Evolutionary conservation across 805 yeast genomes (phyloP), one percentile per base, ranked within the genome.

Genomic region (Saturnispora sanitii): DNA sequence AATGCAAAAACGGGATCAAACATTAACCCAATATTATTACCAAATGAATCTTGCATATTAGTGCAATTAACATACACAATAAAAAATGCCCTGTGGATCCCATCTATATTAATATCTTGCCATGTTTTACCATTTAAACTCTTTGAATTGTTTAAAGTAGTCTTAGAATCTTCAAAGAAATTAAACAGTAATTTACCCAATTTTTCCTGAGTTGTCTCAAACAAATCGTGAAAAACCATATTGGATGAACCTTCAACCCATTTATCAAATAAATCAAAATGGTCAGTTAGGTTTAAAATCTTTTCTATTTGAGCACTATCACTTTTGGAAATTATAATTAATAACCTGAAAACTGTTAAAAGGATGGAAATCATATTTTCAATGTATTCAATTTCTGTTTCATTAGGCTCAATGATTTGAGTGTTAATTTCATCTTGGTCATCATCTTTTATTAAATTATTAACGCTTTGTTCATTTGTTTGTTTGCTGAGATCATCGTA

Each of bases 1-100:
- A 66, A 44, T 11, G 70, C 49, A 45, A 65, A 57, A 3, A 51
- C 43, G 0, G 65, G 65, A 43, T 65, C 68, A 46, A 67, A 56
- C 49, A 57, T 47, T 6, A 54, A 37, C 1, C 70, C 71, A 35
- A 58, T 51, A 4, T 52, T 41, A 30, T 58, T 62, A 9, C 46
- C 47, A 28, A 44, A 52, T 23, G 43, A 39, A 42, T 64, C 56
- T 26, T 54, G 52, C 20, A 58, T 22, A 3, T 48, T 48, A 6
- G 57, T 56, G 4, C 58, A 45, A 45, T 66, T 66, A 21, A 64
- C 58, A 23, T 50, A 46, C 33, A 57, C 38, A 17, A 52, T 37
- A 31, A 49, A 48, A 25, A 52, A 43, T 5, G 42, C 21, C 23
- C 47, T 50, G 22, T 44, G 34, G 3, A 52, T 33, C 5, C 54